Evolutionary conservation across 2,329 filamentous ascomycete genomes (phyloP), one percentile per base, ranked within the genome.

Genomic region (Colletotrichum gigasporum): DNA sequence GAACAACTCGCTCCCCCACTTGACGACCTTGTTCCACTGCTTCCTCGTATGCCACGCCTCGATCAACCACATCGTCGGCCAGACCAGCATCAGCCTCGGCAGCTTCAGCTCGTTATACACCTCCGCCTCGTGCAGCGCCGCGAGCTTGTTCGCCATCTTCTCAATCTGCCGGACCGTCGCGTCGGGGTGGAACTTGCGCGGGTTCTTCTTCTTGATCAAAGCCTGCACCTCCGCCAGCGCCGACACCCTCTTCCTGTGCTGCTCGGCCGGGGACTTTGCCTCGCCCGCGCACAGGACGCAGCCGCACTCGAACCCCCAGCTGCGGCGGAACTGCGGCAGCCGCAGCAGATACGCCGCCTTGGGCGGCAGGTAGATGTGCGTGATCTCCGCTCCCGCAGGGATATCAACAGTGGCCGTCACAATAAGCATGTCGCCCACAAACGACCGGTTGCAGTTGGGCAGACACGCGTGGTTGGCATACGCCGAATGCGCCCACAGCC

Each of bases 301-400:
- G 4, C 56, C 54, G 66, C 80, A 83, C 22, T 73, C 69, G 53
- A 83, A 82, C 0, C 76, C 78, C 78, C 79, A 82, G 5, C 67
- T 70, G 9, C 56, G 63, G 7, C 65, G 67, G 62, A 75, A 75
- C 67, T 73, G 68, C 22, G 61, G 58, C 51, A 67, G 61, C 3
- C 77, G 72, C 8, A 54, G 65, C 8, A 69, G 63, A 41, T 72
- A 72, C 2, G 67, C 41, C 20, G 74, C 69, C 66, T 73, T 73
- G 20, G 77, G 72, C 5, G 76, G 76, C 1, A 75, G 73, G 66
- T 81, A 80, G 63, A 73, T 72, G 63, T 78, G 74, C 35, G 73
- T 74, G 53, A 81, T 70, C 69, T 81, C 79, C 4, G 79, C 73
- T 45, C 75, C 79, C 1, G 65, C 70, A 5, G 68, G 63, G 34